Percentiles rank a stretch among this genome's conserved stretches.
Evolutionary conservation across 768 basidiomycete species (phyloP).

Genomic region (Hypholoma sublateritium): DNA sequence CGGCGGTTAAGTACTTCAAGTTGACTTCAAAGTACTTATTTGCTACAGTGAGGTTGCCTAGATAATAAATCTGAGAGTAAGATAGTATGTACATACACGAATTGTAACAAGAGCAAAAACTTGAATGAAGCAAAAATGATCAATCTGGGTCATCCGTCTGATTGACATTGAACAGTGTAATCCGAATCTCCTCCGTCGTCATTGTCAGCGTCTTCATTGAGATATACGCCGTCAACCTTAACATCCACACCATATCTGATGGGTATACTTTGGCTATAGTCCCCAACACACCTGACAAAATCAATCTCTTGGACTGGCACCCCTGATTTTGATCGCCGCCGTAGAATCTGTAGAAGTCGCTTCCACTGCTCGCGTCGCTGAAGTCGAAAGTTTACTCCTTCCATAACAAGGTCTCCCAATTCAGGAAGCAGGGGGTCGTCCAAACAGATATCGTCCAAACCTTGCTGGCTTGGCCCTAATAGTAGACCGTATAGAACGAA

Average conservation of each 20-base stretch:
- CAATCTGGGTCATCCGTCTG: no score
- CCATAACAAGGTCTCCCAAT: not conserved
- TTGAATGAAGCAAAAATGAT: no score
- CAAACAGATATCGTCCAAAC: not conserved
- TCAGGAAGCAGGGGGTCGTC: not conserved
- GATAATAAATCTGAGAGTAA: no score
- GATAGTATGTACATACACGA: no score
- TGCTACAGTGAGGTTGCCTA: no score
- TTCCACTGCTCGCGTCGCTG: not conserved
- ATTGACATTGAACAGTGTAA: constrained; percentile 9
- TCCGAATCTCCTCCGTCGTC: constrained; percentile 11
- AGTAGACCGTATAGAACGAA: not conserved
- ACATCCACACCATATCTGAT: not conserved
- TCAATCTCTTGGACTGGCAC: not conserved
- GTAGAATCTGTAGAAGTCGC: not conserved
- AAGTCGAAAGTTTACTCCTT: not conserved
- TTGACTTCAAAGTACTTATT: no score
- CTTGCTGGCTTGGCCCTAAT: not conserved
- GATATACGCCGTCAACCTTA: not conserved
- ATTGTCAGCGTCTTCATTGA: not conserved
- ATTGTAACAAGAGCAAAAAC: no score
- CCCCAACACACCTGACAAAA: not conserved
- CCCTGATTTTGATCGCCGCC: not conserved
- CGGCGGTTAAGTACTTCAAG: no score
- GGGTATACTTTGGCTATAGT: not conserved